phyloP scores from a whole-genome alignment of 352 stramenopile species.

The Thraustochytrium sp. region DNA sequence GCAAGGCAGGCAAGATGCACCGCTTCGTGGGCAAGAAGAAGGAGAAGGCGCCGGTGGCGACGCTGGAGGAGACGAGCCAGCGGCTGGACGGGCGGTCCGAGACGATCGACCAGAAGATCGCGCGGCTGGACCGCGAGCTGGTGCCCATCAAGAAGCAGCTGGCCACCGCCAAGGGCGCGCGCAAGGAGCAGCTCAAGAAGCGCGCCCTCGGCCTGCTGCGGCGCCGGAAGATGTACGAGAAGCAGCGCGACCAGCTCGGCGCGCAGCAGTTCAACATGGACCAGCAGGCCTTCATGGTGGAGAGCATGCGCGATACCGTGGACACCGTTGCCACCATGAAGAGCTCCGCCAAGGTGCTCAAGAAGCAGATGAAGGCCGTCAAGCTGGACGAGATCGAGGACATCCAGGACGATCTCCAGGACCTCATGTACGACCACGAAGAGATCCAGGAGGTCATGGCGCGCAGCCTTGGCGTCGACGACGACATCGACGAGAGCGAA shows the following conservation, averaged over 20 bases:
- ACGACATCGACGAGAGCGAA: conserved; percentile 45
- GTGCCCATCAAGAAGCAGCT: conserved; percentile 24
- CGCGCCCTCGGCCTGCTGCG: conserved; percentile 60
- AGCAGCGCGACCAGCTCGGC: conserved; percentile 63
- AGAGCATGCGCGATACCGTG: conserved; percentile 40
- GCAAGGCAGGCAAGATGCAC: conserved; percentile 34
- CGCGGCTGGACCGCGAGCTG: conserved; percentile 19
- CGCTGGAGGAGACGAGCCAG: conserved; percentile 34
- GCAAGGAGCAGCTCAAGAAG: conserved; percentile 18
- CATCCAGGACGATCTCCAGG: conserved; percentile 42
- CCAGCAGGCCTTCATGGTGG: conserved; percentile 42
- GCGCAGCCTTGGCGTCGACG: not conserved
- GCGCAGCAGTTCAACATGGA: conserved; percentile 66
- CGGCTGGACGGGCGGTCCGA: conserved; percentile 7
- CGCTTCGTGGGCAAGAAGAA: conserved; percentile 42
- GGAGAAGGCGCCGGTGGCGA: conserved; percentile 20
- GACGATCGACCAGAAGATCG: conserved; percentile 26
- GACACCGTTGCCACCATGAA: conserved; percentile 44
- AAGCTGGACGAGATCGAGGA: conserved; percentile 47
- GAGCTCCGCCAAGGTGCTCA: conserved; percentile 32
- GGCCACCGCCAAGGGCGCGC: not conserved
- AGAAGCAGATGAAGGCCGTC: conserved; percentile 44
- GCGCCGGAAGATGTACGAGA: conserved; percentile 70
- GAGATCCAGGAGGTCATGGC: conserved; percentile 45
- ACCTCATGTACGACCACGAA: conserved; percentile 47